phyloP scores from a whole-genome alignment of 306 rosid species.

The Rosa persica region DNA sequence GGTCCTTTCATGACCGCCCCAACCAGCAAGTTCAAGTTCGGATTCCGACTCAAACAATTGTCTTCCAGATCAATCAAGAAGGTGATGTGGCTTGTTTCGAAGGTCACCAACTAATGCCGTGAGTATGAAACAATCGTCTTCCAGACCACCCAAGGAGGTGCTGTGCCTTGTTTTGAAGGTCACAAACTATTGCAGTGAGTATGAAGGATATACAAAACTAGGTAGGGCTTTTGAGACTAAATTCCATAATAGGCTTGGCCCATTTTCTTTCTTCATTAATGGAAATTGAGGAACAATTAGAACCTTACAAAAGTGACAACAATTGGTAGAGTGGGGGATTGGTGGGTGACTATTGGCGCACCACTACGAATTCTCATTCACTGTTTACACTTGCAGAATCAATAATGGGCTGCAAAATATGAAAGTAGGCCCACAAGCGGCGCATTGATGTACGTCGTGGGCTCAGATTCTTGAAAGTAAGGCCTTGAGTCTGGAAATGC shows the following conservation, averaged over 20 bases:
- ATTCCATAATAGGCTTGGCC: background rate
- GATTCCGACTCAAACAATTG: slow-evolving; percentile 49
- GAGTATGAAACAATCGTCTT: background rate
- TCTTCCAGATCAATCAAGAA: no score
- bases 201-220: no score
- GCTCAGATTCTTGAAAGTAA: slow-evolving; percentile 82
- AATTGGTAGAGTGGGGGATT: slow-evolving; percentile 20
- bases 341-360: slow-evolving; percentile 42
- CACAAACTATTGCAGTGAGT: no score
- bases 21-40: slow-evolving; percentile 69
- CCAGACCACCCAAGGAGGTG: background rate
- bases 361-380: slow-evolving; percentile 24
- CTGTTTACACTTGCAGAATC: slow-evolving; percentile 20
- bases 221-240: background rate
- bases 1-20: slow-evolving; percentile 96
- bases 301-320: slow-evolving; percentile 23
- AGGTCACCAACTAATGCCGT: no score
- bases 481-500: slow-evolving; percentile 91
- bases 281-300: slow-evolving; percentile 2
- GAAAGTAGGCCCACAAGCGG: slow-evolving; percentile 89
- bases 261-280: slow-evolving; percentile 8
- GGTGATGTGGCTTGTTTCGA: no score
- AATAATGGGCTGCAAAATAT: slow-evolving; percentile 76
- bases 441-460: slow-evolving; percentile 88
- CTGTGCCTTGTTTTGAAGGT: background rate